Evolutionary conservation across 805 yeast species (phyloP), one percentile per base, ranked within the genome.

Genomic region (Wickerhamomyces canadensis): DNA sequence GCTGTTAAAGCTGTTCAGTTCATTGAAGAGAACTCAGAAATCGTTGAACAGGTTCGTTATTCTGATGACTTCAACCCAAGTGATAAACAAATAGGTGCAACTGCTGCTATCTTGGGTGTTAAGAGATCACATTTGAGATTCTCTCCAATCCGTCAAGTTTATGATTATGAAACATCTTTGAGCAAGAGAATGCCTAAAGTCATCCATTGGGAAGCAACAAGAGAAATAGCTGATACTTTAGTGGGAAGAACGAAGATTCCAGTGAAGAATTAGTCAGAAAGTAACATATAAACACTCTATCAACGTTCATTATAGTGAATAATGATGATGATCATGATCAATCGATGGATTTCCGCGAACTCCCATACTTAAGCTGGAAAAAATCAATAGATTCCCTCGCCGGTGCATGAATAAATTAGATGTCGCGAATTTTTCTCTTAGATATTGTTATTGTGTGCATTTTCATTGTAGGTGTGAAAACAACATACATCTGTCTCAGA

Each of bases 31-130:
- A 52, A 56, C 34, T 59, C 60, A 41, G 43, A 51, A 24, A 51
- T 61, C 33, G 55, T 58, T 23, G 55, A 76, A 48, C 68, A 76
- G 46, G 68, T 70, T 54, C 60, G 64, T 38, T 71, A 67, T 52
- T 49, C 62, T 31, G 65, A 68, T 36, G 74, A 74, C 30, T 62
- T 60, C 48, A 55, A 61, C 16, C 60, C 62, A 21, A 57, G 67
- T 22, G 65, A 66, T 43, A 59, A 56, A 29, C 60, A 47, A 5
- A 55, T 67, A 21, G 42, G 64, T 22, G 68, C 56, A 4, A 81
- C 94, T 32, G 88, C 94, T 15, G 75, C 83, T 27, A 95, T 91
- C 18, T 64, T 91, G 44, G 97, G 98, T 52, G 75, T 88, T 44
- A 75, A 78, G 57, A 76, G 85, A 33, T 78, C 94, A 12, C 85